Evolutionary conservation across 345 rosid genomes (phyloP), one percentile per base, ranked within the genome.

Genomic region (Lepidium aucheri): DNA sequence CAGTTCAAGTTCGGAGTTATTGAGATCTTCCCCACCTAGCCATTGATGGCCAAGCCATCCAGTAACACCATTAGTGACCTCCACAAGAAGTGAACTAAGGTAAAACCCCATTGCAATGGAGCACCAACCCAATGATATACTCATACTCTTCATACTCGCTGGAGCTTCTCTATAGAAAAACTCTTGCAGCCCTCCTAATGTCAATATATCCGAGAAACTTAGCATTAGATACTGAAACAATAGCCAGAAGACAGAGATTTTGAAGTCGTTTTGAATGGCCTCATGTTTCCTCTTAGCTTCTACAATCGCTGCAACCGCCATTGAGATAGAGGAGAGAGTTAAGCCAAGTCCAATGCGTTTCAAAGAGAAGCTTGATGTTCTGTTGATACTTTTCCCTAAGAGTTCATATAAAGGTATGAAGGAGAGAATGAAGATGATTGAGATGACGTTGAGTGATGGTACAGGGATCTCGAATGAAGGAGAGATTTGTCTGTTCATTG

Each of bases 101-200:
- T 75, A 87, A 67, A 41, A 81, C 9, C 90, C 85, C 79, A 81
- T 69, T 2, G 82, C 70, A 4, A 64, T 71, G 2, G 89, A 84
- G 68, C 81, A 68, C 89, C 87, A 78, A 0, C 81, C 70, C 72
- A 86, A 64, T 5, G 87, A 75, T 9, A 78, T 67, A 20, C 78
- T 67, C 13, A 72, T 70, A 24, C 85, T 79, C 71, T 68, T 78
- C 87, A 87, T 79, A 13, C 59, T 79, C 6, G 61, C 58, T 0
- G 85, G 93, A 2, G 87, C 80, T 65, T 78, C 83, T 2, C 74
- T 81, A 74, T 78, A 82, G 77, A 86, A 84, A 54, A 86, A 86
- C 74, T 83, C 87, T 0, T 81, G 82, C 86, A 81, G 73, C 39
- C 87, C 93, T 3, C 80, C 82, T 0, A 84, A 78, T 0, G 93